Conservation (phyloP, 2,329 filamentous ascomycete genomes). For the Fusarium poae region DNA sequence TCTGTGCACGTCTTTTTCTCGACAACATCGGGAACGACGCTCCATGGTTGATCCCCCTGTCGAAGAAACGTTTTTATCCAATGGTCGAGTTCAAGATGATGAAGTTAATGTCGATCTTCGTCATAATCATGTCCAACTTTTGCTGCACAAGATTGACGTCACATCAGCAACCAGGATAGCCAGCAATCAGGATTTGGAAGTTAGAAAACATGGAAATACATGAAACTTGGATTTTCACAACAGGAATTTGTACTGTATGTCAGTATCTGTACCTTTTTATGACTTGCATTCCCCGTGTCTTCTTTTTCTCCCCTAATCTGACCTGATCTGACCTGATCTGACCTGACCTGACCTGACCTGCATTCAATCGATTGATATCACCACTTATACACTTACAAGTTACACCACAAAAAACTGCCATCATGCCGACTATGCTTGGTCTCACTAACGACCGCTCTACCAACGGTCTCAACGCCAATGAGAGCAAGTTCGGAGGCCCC, state of each 20-base stretch:
- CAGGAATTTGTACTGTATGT: constrained; percentile 4
- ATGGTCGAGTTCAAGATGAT: constrained; percentile 30
- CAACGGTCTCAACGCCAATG: constrained; percentile 38
- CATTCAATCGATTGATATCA: constrained; percentile 15
- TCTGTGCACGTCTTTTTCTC: constrained; percentile 5
- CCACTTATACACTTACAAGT: constrained; percentile 1
- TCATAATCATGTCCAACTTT: constrained; percentile 44
- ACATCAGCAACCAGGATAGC: constrained; percentile 37
- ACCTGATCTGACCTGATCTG: neutral
- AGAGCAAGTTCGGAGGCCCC: constrained; percentile 34
- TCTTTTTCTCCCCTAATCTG: neutral
- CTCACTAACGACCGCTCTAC: constrained; percentile 46
- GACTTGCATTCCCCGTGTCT: constrained; percentile 20
- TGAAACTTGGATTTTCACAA: constrained; percentile 27
- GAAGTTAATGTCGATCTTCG: constrained; percentile 42
- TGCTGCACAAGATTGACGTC: constrained; percentile 46
- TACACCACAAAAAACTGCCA: constrained; percentile 20
- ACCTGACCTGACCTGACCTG: neutral
- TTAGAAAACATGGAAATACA: constrained; percentile 42
- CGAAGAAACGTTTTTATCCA: constrained; percentile 10
- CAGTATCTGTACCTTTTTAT: constrained; percentile 23
- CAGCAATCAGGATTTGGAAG: constrained; percentile 50
- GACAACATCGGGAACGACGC: constrained; percentile 14
- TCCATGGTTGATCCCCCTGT: constrained; percentile 15
- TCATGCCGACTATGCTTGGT: constrained; percentile 49